Percentiles rank a stretch among this genome's conserved stretches.
phyloP scores from a whole-genome alignment of 2,329 filamentous ascomycete species.

The Fusarium nygamai region DNA sequence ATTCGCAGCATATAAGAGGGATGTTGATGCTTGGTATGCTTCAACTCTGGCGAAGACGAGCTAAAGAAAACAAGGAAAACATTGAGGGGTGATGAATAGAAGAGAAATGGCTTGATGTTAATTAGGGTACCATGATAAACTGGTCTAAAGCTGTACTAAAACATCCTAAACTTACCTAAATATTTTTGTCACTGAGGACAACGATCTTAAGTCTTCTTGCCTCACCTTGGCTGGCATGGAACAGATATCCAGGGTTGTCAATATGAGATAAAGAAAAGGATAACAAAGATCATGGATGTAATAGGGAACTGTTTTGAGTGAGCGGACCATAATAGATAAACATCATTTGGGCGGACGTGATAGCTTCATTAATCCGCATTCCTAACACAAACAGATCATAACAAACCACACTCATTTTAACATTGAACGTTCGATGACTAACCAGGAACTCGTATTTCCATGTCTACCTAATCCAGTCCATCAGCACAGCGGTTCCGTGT shows the following conservation, averaged over 20 bases:
- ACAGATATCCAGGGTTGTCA: background rate
- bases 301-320: background rate
- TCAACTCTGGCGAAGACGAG: background rate
- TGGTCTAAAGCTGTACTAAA: background rate
- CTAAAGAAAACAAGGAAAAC: background rate
- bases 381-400: constrained; percentile 3
- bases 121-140: background rate
- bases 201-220: background rate
- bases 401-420: constrained; percentile 4
- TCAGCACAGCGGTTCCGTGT: constrained; percentile 41
- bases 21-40: constrained; percentile 8
- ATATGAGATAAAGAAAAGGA: background rate
- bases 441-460: constrained; percentile 41
- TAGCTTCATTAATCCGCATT: constrained; percentile 17
- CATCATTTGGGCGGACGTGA: constrained; percentile 1
- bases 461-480: constrained; percentile 45
- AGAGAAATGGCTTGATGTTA: background rate
- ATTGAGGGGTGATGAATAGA: background rate
- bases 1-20: constrained; percentile 1
- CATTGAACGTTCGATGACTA: constrained; percentile 20
- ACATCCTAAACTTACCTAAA: background rate
- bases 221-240: background rate
- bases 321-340: background rate
- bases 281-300: background rate
- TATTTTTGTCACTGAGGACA: background rate